Evolutionary conservation across 2,329 filamentous ascomycete species (phyloP).

Genomic region (Exserohilum turcica): DNA sequence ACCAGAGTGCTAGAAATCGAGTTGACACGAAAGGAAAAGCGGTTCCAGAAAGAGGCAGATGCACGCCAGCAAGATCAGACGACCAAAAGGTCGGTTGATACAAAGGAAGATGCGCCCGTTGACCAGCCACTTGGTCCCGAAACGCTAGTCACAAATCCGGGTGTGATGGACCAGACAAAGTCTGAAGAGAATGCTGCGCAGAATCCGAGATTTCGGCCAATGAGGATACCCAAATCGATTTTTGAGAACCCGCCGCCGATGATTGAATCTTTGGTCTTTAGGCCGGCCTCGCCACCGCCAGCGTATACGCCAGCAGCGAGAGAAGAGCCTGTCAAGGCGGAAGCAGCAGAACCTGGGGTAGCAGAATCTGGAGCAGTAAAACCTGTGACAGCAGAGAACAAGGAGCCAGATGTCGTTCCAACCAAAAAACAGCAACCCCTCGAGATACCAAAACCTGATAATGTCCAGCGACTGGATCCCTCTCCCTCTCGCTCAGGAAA

Average conservation of each 20-base stretch:
- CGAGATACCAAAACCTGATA: background rate
- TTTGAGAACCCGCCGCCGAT: conserved; percentile 26
- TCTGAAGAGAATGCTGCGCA: background rate
- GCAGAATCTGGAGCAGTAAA: background rate
- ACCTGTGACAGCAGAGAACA: background rate
- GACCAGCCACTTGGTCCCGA: conserved; percentile 31
- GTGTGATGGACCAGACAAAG: conserved; percentile 10
- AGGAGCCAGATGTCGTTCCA: background rate
- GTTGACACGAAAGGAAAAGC: conserved; percentile 59
- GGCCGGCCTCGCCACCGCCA: conserved; percentile 30
- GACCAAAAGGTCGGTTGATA: conserved; percentile 34
- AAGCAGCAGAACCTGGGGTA: background rate
- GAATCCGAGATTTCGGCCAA: conserved; percentile 10
- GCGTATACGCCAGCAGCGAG: conserved; percentile 17
- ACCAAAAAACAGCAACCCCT: background rate
- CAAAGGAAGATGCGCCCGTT: conserved; percentile 31
- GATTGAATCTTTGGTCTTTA: conserved; percentile 6
- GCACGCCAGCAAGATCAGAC: conserved; percentile 39
- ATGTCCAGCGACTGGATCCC: background rate
- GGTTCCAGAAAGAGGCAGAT: conserved; percentile 39
- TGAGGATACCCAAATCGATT: conserved; percentile 29
- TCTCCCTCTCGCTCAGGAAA: background rate
- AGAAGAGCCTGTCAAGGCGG: background rate
- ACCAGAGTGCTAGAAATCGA: conserved; percentile 62
- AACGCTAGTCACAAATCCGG: conserved; percentile 23